Conservation (phyloP, 495 filamentous ascomycete genomes). For the Pseudotulostoma volvatum region DNA sequence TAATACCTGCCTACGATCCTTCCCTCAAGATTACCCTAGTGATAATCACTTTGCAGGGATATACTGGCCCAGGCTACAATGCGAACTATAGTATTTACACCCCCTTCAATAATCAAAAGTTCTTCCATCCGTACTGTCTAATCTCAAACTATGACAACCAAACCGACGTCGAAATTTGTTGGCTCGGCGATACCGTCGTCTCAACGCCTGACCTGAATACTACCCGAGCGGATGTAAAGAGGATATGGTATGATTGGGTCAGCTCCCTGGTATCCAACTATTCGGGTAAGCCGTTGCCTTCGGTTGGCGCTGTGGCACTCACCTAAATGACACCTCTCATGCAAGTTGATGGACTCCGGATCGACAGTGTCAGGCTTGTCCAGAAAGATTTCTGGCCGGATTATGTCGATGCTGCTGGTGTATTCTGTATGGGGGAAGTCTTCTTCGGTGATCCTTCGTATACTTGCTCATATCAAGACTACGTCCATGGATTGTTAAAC, state of each 20-base stretch:
- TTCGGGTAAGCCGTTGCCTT: constrained; percentile 24
- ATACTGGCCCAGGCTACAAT: constrained; percentile 6
- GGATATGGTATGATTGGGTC: constrained; percentile 43
- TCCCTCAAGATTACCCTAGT: constrained; percentile 5
- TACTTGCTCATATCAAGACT: constrained; percentile 41
- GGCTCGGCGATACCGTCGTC: constrained; percentile 40
- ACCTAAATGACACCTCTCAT: no score
- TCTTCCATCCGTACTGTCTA: constrained; percentile 44
- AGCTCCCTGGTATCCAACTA: constrained; percentile 41
- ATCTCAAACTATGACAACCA: constrained; percentile 42
- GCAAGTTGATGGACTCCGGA: constrained; percentile 48
- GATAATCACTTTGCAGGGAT: constrained; percentile 1
- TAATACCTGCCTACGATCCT: constrained; percentile 16
- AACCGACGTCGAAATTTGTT: constrained; percentile 29
- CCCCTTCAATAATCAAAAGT: constrained; percentile 41
- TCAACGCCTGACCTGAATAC: constrained; percentile 49
- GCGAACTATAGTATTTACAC: constrained; percentile 40
- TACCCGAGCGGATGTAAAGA: constrained; percentile 34
- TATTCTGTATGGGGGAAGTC: constrained; percentile 51
- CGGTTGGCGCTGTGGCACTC: no score
- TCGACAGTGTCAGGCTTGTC: constrained; percentile 56
- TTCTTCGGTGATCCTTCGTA: constrained; percentile 38
- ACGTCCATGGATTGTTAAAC: constrained; percentile 40
- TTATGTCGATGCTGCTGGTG: constrained; percentile 42
- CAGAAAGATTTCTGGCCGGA: constrained; percentile 42